Base-by-base conservation (phyloP, 495 filamentous ascomycete species). In the Aspergillus incahuasiensis region DNA sequence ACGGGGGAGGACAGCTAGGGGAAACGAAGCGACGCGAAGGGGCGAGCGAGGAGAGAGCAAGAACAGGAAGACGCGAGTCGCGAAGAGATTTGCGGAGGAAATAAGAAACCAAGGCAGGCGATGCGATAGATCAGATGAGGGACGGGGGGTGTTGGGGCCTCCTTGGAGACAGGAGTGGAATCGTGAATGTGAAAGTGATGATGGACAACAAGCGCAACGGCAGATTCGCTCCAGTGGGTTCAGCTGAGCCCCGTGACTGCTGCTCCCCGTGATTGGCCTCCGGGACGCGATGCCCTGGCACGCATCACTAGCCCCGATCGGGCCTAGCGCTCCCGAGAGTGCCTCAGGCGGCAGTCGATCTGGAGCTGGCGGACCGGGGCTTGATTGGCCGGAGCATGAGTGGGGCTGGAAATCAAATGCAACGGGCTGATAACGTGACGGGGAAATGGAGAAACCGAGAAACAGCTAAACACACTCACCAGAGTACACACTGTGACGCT, bases 201-300 rank as follows among this genome's bases (percentile, higher is more conserved):
- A 40, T 48, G 44, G 48, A 39, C 48, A 50, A 50, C 53, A 61
- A 61, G 45, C 52, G 48, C 53, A 57, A 54, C 34, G 53, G 43
- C 38, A 52, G 47, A 50, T 50, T 50, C 32, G 13, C 32, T 40
- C 38, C 32, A 28, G 42, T 34, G 44, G 40, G 32, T 15, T 35
- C 32, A 63, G 54, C 49, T 57, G 63, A 75, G 69, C 72, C 49
- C 70, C 72, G 72, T 75, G 72, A 74, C 72, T 28, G 51, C 41
- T 51, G 61, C 70, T 67, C 68, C 21, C 70, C 70, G 70, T 74
- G 72, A 74, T 70, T 71, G 67, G 68, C 66, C 70, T 49, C 58
- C 15, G 9, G 49, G 64, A 39, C 61, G 56, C 48, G 67, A 53
- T 54, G 51, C 52, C 59, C 58, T 59, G 54, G 45, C 28, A 51